A percentile compares a stretch with the other conserved stretches of the same genome.
Evolutionary conservation across 2,329 filamentous ascomycete species (phyloP).

Genomic region (Aspergillus glaucus): DNA sequence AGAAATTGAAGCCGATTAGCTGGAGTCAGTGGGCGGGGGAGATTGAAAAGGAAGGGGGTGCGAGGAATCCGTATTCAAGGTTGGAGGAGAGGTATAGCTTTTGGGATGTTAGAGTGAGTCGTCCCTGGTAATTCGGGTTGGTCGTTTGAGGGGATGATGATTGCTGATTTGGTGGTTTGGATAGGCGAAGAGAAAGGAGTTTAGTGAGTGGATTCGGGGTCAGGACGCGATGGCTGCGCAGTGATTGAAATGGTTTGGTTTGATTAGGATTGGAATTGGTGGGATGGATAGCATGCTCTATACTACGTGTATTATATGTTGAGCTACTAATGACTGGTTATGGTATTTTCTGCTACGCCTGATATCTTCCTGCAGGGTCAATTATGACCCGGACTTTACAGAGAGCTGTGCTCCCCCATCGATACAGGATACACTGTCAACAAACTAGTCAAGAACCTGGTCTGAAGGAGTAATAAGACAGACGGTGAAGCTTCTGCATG

Average conservation of each 20-base stretch:
- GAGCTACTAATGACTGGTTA: not conserved
- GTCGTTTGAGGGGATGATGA: not conserved
- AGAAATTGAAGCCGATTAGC: constrained; percentile 76
- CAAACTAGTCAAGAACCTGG: no score
- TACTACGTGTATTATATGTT: not conserved
- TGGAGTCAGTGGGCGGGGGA: constrained; percentile 72
- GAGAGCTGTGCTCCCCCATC: no score
- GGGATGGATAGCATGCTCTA: not conserved
- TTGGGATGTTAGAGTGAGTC: constrained; percentile 70
- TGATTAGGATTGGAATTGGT: no score
- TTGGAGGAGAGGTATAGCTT: constrained; percentile 80
- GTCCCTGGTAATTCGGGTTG: not conserved
- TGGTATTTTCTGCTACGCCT: constrained; percentile 1
- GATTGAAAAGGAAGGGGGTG: constrained; percentile 60
- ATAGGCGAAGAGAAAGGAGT: constrained; percentile 63
- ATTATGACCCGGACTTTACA: not conserved
- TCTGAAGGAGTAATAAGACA: no score
- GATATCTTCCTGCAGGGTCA: not conserved
- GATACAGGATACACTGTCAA: no score
- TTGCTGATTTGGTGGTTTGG: constrained; percentile 7
- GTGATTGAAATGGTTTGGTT: not conserved
- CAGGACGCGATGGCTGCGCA: constrained; percentile 19
- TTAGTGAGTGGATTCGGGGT: constrained; percentile 63
- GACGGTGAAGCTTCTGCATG: no score
- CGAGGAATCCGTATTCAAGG: constrained; percentile 71